Conservation (phyloP, 2,329 filamentous ascomycete species). For the Parastagonospora nodorum region DNA sequence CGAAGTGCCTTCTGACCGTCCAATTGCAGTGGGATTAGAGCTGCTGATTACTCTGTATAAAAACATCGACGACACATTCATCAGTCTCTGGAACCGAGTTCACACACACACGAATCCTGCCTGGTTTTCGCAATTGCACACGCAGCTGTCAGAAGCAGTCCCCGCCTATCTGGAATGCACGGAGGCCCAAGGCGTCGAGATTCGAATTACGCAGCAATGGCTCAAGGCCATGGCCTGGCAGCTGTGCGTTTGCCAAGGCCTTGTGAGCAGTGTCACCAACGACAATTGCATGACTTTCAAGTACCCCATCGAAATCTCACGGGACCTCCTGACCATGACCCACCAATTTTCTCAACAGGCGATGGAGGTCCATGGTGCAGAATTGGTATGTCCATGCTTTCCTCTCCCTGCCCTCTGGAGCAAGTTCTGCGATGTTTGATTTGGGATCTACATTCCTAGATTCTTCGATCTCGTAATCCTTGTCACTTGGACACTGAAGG, state of each 20-base stretch:
- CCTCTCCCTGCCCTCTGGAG: slow-evolving; percentile 13
- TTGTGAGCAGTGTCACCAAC: slow-evolving; percentile 63
- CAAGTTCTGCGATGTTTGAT: slow-evolving; percentile 14
- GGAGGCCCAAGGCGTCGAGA: slow-evolving; percentile 70
- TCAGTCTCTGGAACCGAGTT: slow-evolving; percentile 68
- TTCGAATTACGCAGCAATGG: slow-evolving; percentile 74
- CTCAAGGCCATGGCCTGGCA: slow-evolving; percentile 74
- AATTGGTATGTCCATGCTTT: slow-evolving; percentile 62
- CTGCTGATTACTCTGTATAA: slow-evolving; percentile 66
- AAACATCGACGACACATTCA: slow-evolving; percentile 67
- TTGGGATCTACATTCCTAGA: slow-evolving; percentile 19
- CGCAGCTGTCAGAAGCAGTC: slow-evolving; percentile 58
- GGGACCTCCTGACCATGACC: slow-evolving; percentile 66
- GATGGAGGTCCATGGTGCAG: slow-evolving; percentile 76
- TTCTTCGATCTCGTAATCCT: slow-evolving; percentile 16
- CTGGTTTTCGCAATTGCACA: slow-evolving; percentile 55
- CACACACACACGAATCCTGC: slow-evolving; percentile 51
- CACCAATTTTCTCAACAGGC: slow-evolving; percentile 73
- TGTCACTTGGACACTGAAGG: slow-evolving; percentile 15
- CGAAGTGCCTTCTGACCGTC: slow-evolving; percentile 58
- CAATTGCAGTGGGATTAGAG: slow-evolving; percentile 63
- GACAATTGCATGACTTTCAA: slow-evolving; percentile 66
- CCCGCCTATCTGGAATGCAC: slow-evolving; percentile 62
- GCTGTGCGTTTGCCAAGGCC: slow-evolving; percentile 68
- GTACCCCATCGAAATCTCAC: slow-evolving; percentile 66